Base-by-base conservation (phyloP, 164 flowering plant genomes). In the Taxillus chinensis region DNA sequence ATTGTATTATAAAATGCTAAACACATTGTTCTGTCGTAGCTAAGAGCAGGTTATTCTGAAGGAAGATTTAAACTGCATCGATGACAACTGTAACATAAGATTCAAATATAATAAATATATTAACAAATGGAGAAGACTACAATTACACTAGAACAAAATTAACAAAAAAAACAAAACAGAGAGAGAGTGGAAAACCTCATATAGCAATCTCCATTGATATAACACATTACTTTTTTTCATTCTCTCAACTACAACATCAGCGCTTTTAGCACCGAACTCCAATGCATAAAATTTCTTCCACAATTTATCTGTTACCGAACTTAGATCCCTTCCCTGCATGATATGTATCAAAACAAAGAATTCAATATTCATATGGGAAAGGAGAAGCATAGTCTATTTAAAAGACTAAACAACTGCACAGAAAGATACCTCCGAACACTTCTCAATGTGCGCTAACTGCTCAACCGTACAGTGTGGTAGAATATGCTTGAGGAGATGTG, bases 391-490 rank as follows among this genome's bases (percentile, higher is more conserved):
- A 50, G 12, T 39, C 54, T 50, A 53, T 37, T 11, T n/a, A 27
- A 50, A 4, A 17, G 3, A 27, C 27, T 38, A 68, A 38, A 60
- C 41, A 5, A 17, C 48, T 40, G 41, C n/a, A 15, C 11, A 50
- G 16, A 43, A 11, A 12, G 5, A 39, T 79, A 93, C 99, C 65
- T 67, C 27, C 39, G 93, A 67, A 64, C 75, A 66, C 38, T 87
- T 75, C 78, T 90, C 99, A 41, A 93, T 74, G 65, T 82, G 90
- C 82, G 62, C 82, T 77, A 93, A 75, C 70, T 90, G 95, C 42
- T 93, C 97, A 15, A 68, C 59, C 0, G 89, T 87, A 67, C 99
- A 93, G 63, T 93, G 96, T 39, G 88, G 81, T 59, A 93, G 77
- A 71, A 93, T 80, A 3, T 78, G 83, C 46, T 79, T 88, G 60